Evolutionary conservation across 2,329 filamentous ascomycete species (phyloP).

Genomic region (Ceratocystis alfenasii): DNA sequence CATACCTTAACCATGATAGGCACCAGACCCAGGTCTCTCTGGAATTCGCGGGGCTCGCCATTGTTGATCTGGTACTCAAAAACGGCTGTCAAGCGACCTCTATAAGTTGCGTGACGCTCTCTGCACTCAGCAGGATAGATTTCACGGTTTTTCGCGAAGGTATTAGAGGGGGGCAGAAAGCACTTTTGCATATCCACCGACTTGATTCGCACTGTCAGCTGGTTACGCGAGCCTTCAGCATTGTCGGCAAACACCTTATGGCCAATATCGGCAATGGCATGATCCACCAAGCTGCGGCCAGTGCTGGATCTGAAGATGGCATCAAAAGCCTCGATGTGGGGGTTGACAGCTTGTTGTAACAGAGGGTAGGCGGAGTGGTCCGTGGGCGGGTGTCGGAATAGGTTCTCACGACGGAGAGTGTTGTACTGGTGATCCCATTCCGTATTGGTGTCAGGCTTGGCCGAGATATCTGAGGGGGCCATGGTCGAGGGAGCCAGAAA

Average conservation of each 20-base stretch:
- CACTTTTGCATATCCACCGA: conserved; percentile 75
- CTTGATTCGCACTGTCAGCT: conserved; percentile 64
- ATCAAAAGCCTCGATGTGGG: conserved; percentile 95
- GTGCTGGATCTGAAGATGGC: conserved; percentile 49
- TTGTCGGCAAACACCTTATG: conserved; percentile 76
- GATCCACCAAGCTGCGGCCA: conserved; percentile 42
- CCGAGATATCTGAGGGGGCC: conserved; percentile 18
- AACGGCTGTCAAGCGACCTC: conserved; percentile 70
- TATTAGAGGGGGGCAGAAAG: conserved; percentile 67
- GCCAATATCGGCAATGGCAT: conserved; percentile 78
- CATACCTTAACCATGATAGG: conserved; percentile 85
- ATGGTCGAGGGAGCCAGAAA: conserved; percentile 16
- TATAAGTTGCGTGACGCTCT: conserved; percentile 84
- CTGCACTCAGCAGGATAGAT: conserved; percentile 87
- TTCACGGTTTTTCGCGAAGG: conserved; percentile 69
- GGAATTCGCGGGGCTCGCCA: conserved; percentile 69
- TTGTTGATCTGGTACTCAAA: conserved; percentile 81
- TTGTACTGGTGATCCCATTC: conserved; percentile 80
- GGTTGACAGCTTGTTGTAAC: conserved; percentile 72
- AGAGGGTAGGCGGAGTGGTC: conserved; percentile 81
- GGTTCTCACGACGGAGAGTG: conserved; percentile 70
- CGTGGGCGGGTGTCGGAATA: conserved; percentile 79
- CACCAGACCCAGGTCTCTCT: conserved; percentile 75
- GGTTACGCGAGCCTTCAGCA: conserved; percentile 52
- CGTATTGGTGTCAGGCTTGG: conserved; percentile 42